phyloP scores from a whole-genome alignment of 2,329 filamentous ascomycete genomes.

The Calonectria fujianensis region DNA sequence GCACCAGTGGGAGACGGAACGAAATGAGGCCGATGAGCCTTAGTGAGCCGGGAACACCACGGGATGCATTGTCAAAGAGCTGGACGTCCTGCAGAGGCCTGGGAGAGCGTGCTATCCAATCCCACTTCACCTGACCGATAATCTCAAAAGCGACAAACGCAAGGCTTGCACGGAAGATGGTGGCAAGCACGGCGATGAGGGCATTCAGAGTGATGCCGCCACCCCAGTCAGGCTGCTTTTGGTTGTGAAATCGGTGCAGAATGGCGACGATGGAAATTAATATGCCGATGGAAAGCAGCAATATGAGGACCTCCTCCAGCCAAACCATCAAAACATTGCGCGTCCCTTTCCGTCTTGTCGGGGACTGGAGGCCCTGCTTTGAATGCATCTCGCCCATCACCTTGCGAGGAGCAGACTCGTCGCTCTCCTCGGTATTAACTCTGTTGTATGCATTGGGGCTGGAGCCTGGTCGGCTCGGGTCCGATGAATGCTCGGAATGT shows the following conservation, averaged over 20 bases:
- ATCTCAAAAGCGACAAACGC: conserved; percentile 5
- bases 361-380: not conserved
- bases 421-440: not conserved
- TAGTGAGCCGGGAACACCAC: not conserved
- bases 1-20: not conserved
- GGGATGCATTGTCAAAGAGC: conserved; percentile 9
- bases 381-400: not conserved
- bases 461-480: not conserved
- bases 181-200: not conserved
- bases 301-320: conserved; percentile 1
- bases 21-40: not conserved
- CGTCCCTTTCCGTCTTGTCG: not conserved
- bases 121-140: conserved; percentile 12
- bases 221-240: conserved; percentile 1
- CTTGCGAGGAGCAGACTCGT: too few relatives aligned
- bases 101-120: conserved; percentile 10
- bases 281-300: not conserved
- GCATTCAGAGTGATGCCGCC: conserved; percentile 10
- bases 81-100: not conserved
- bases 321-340: not conserved
- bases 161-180: conserved; percentile 7
- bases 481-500: not conserved
- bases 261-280: not conserved
- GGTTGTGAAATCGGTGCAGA: not conserved
- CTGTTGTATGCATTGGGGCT: not conserved